Conservation (phyloP, 2,329 filamentous ascomycete genomes). For the Phialocephala sp. region DNA sequence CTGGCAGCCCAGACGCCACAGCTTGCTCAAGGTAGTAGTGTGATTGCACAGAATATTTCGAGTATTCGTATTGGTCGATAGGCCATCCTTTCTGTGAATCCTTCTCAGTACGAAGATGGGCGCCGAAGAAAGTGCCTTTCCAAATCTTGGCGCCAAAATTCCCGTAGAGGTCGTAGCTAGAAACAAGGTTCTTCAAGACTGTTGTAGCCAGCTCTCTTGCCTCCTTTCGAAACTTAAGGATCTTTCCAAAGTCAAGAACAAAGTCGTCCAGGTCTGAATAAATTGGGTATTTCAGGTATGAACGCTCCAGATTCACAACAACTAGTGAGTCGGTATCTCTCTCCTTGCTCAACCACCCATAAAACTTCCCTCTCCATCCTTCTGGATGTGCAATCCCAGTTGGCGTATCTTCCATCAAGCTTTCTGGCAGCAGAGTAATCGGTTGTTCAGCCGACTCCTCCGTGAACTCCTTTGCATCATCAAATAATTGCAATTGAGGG, state of each 20-base stretch:
- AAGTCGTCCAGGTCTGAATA: conserved; percentile 31
- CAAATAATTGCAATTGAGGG: conserved; percentile 33
- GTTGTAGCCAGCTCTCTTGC: conserved; percentile 33
- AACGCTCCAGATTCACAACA: conserved; percentile 30
- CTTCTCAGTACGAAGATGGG: conserved; percentile 38
- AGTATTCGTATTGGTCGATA: conserved; percentile 30
- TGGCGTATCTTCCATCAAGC: conserved; percentile 24
- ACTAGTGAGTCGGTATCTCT: conserved; percentile 23
- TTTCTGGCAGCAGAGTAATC: conserved; percentile 34
- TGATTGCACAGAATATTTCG: conserved; percentile 42
- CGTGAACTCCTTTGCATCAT: conserved; percentile 25
- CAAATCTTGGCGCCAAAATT: conserved; percentile 22
- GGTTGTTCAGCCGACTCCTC: conserved; percentile 20
- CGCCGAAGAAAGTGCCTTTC: conserved; percentile 34
- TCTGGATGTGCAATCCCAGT: conserved; percentile 34
- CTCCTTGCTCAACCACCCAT: conserved; percentile 32
- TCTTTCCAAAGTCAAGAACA: conserved; percentile 28
- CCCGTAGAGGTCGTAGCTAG: conserved; percentile 13
- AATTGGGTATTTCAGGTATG: conserved; percentile 36
- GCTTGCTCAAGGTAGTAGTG: conserved; percentile 46
- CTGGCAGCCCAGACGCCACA: conserved; percentile 30
- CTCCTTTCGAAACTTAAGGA: conserved; percentile 35
- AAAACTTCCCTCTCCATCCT: conserved; percentile 34
- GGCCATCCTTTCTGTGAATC: conserved; percentile 30
- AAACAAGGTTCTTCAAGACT: conserved; percentile 21